Evolutionary conservation across 345 rosid genomes (phyloP).

Genomic region (rapeseed (Brassica napus)): DNA sequence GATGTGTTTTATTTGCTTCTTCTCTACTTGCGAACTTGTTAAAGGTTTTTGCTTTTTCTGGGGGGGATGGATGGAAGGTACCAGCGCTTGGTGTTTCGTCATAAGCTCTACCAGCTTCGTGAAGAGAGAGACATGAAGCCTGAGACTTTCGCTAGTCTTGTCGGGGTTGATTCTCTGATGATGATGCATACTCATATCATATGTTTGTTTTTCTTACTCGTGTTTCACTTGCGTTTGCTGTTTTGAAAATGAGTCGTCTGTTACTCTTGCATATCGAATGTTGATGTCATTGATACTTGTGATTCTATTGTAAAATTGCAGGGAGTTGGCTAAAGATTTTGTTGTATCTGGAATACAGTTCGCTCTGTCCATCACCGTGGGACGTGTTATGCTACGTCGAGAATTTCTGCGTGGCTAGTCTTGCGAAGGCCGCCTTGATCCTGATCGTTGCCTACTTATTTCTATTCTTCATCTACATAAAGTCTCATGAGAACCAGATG

Average conservation of each 20-base stretch:
- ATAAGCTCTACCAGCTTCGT: slow-evolving; percentile 82
- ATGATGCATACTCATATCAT: not conserved
- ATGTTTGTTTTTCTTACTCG: not conserved
- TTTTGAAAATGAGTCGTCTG: not conserved
- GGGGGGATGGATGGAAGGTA: slow-evolving; percentile 53
- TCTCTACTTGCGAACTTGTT: not conserved
- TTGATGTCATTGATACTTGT: not conserved
- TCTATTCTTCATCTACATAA: slow-evolving; percentile 48
- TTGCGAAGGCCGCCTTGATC: slow-evolving; percentile 47
- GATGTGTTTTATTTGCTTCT: not conserved
- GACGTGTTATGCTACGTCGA: slow-evolving; percentile 56
- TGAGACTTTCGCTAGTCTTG: slow-evolving; percentile 95
- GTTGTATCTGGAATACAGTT: slow-evolving; percentile 86
- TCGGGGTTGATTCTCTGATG: slow-evolving; percentile 26
- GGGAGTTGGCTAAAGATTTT: slow-evolving; percentile 95
- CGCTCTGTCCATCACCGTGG: slow-evolving; percentile 53
- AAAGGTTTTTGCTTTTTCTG: slow-evolving; percentile 1
- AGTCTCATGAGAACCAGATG: not conserved
- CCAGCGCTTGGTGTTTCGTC: slow-evolving; percentile 87
- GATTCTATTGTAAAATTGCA: slow-evolving; percentile 32
- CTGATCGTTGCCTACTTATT: slow-evolving; percentile 41
- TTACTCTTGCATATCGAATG: not conserved
- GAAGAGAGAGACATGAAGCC: slow-evolving; percentile 99
- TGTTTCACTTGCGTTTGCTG: not conserved
- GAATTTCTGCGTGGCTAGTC: slow-evolving; percentile 56